Evolutionary conservation across 1,139 yeast genomes (phyloP), one percentile per base, ranked within the genome.

Genomic region (Saccharomyces hybrid): DNA sequence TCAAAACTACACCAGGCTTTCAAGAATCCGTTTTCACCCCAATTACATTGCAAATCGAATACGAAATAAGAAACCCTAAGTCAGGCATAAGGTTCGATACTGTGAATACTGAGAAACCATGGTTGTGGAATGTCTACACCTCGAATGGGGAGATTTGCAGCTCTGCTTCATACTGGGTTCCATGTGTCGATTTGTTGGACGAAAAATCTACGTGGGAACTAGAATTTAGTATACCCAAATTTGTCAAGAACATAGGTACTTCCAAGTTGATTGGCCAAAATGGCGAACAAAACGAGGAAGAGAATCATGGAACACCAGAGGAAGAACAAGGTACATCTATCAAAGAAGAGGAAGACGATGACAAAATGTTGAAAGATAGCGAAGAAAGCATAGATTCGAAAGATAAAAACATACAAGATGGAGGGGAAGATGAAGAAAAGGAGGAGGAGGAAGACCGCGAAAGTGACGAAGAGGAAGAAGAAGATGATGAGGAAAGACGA

Each of bases 121-220:
- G 72, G 13, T 69, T 73, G 47, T 90, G 97, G 95, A 96, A 88
- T 65, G 95, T 88, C 1, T 90, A 86, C 68, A 91, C 99, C 0
- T 77, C 82, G 1, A 91, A 93, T 65, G 77, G 88, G 3, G 91
- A 89, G 28, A 73, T 83, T 50, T 90, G 90, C 23, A 78, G 87
- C 7, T 82, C 95, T 13, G 88, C 98, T 0, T 88, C 96, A 1
- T 85, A 90, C 23, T 95, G 99, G 99, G 87, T 93, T 49, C 99
- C 99, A 0, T 95, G 99, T 66, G 78, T 93, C 4, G 98, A 95
- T 62, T 88, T 87, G 50, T 69, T 90, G 42, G 86, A 93, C 82
- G 97, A 90, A 62, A 81, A 90, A 56, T 85, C 88, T 49, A 87
- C 97, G 0, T 95, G 99, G 99, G 90, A 91, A 57, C 70, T 95